These are phyloP conservation scores for Funneliformis mosseae DNA, from an alignment of 192 early-diverging fungal species.

Conservation along the genomic window DNA sequence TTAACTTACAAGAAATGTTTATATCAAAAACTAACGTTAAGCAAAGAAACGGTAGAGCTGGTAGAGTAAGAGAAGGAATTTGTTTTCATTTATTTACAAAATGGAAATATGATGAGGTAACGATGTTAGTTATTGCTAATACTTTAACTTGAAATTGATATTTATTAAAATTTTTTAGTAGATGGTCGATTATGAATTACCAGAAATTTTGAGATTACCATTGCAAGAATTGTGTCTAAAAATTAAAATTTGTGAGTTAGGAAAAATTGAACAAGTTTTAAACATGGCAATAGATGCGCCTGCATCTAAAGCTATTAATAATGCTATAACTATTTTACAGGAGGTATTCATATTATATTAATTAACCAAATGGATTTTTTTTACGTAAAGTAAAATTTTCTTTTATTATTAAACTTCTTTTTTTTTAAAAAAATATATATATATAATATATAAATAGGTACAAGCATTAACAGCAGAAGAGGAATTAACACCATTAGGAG, in stretches of 20 bases:
- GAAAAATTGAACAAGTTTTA: slow-evolving; percentile 61
- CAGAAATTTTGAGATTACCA: slow-evolving; percentile 82
- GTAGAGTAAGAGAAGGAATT: slow-evolving; percentile 72
- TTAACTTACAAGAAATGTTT: slow-evolving; percentile 62
- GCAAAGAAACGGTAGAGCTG: slow-evolving; percentile 83
- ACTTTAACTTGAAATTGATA: slow-evolving; percentile 1
- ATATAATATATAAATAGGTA: slow-evolving; percentile 6
- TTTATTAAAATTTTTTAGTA: slow-evolving; percentile 26
- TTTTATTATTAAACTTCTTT: too few species aligned
- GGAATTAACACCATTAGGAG: slow-evolving; percentile 74
- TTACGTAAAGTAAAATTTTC: too few species aligned
- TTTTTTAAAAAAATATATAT: slow-evolving; percentile 3
- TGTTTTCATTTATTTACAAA: slow-evolving; percentile 76
- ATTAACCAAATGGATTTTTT: too few species aligned
- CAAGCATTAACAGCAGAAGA: slow-evolving; percentile 53
- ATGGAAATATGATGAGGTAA: slow-evolving; percentile 48
- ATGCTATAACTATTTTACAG: slow-evolving; percentile 63
- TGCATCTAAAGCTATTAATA: slow-evolving; percentile 52
- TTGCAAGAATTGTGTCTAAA: slow-evolving; percentile 83
- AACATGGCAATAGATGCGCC: slow-evolving; percentile 72
- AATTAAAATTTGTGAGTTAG: slow-evolving; percentile 66
- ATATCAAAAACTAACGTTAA: slow-evolving; percentile 67
- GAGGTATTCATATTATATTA: slow-evolving; percentile 46
- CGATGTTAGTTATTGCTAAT: neutral
- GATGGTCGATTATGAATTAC: slow-evolving; percentile 66